These are phyloP conservation scores for Metschnikowia sp. DNA, from an alignment of 805 yeast genomes.

Conservation along the genomic window DNA sequence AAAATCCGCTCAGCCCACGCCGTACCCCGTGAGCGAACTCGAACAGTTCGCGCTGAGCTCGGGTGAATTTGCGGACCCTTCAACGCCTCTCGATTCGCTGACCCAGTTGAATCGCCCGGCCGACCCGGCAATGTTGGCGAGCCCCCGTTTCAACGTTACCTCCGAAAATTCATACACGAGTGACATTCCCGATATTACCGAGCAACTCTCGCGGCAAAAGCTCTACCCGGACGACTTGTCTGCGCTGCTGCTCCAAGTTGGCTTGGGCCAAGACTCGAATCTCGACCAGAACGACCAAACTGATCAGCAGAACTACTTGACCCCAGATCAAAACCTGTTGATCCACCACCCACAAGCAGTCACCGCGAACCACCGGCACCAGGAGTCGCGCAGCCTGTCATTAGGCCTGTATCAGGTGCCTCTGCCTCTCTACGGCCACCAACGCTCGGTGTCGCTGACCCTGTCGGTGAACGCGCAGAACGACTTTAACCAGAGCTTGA, in stretches of 20 bases:
- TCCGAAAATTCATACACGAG: neutral
- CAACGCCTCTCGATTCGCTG: slow-evolving; percentile 1
- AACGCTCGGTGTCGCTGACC: slow-evolving; percentile 35
- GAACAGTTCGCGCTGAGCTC: slow-evolving; percentile 3
- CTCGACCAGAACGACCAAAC: neutral
- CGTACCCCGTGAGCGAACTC: slow-evolving; percentile 16
- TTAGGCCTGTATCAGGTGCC: slow-evolving; percentile 1
- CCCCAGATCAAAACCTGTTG: too few species aligned
- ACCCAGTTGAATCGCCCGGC: neutral
- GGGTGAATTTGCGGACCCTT: neutral
- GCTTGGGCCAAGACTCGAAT: slow-evolving; percentile 19
- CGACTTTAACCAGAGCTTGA: slow-evolving; percentile 50
- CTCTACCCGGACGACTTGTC: slow-evolving; percentile 13
- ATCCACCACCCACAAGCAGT: too few species aligned
- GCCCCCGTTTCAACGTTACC: slow-evolving; percentile 12
- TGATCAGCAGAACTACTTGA: too few species aligned
- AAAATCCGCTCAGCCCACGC: slow-evolving; percentile 15
- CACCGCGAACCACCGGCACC: too few species aligned
- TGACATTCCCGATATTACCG: slow-evolving; percentile 12
- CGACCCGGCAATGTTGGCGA: slow-evolving; percentile 1
- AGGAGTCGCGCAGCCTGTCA: neutral
- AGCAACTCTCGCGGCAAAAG: slow-evolving; percentile 22
- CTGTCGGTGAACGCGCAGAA: slow-evolving; percentile 38
- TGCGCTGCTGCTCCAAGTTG: slow-evolving; percentile 27
- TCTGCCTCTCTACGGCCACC: slow-evolving; percentile 21